phyloP scores from a whole-genome alignment of 2,329 filamentous ascomycete species.

The Calonectria naviculata region DNA sequence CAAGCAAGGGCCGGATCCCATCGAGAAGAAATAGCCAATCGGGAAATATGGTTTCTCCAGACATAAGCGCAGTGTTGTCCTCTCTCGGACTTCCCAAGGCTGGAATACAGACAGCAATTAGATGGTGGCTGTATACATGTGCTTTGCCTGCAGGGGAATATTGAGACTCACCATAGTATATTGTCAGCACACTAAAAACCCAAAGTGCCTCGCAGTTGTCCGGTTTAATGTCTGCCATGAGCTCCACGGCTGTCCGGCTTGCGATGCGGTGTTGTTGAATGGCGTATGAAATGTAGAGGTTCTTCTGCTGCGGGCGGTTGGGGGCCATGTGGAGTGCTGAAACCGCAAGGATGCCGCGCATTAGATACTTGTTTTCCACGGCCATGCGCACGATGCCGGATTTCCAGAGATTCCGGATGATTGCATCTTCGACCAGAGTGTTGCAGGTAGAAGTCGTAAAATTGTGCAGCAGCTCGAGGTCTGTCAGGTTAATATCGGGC shows the following conservation, averaged over 20 bases:
- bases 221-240: background rate
- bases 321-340: background rate
- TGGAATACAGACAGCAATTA: background rate
- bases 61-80: background rate
- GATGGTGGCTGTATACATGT: background rate
- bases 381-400: background rate
- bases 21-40: background rate
- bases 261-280: background rate
- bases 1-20: background rate
- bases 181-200: background rate
- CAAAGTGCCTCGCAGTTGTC: background rate
- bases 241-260: background rate
- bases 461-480: background rate
- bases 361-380: background rate
- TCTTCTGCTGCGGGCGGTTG: background rate
- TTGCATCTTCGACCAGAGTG: background rate
- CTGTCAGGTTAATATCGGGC: background rate
- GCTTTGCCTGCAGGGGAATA: background rate
- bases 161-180: background rate
- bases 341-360: background rate
- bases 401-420: background rate
- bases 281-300: background rate
- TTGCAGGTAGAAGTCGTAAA: background rate
- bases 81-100: background rate
- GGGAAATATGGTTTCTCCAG: background rate